Evolutionary conservation across 768 basidiomycete genomes (phyloP).

Genomic region (Panellus pusillus): DNA sequence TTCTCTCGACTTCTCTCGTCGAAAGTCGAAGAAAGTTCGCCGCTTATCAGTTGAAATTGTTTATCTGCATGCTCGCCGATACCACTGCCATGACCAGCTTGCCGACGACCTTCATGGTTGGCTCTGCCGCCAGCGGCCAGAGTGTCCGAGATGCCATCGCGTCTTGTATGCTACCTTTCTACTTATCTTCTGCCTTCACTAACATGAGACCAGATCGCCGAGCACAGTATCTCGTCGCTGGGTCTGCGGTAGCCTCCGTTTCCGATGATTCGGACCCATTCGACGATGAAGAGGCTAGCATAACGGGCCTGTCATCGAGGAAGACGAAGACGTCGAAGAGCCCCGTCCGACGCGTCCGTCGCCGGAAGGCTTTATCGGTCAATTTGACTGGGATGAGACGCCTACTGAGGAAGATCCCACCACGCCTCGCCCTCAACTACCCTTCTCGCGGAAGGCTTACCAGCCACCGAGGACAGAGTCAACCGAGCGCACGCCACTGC

Average conservation of each 20-base stretch:
- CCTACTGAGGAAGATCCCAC: conserved; percentile 8
- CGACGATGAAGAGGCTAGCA: conserved; percentile 39
- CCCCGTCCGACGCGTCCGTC: neutral
- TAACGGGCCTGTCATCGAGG: conserved; percentile 20
- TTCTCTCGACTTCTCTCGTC: neutral
- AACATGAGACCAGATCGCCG: conserved; percentile 52
- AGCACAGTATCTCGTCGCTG: conserved; percentile 64
- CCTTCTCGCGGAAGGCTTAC: conserved; percentile 18
- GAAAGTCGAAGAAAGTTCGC: neutral
- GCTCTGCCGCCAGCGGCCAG: conserved; percentile 48
- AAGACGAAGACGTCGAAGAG: conserved; percentile 23
- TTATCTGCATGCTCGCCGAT: neutral
- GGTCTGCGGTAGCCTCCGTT: conserved; percentile 54
- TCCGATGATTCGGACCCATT: conserved; percentile 41
- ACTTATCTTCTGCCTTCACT: conserved; percentile 1
- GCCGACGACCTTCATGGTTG: conserved; percentile 42
- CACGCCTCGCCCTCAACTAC: conserved; percentile 8
- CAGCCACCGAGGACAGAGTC: neutral
- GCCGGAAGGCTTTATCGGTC: conserved; percentile 14
- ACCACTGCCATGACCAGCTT: conserved; percentile 46
- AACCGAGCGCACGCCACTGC: conserved; percentile 1
- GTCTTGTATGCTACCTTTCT: conserved; percentile 47
- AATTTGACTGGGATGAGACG: conserved; percentile 18
- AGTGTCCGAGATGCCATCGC: conserved; percentile 58
- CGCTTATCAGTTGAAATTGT: neutral